phyloP scores from a whole-genome alignment of 768 basidiomycete genomes.

The Phanerodontia chrysosporium region DNA sequence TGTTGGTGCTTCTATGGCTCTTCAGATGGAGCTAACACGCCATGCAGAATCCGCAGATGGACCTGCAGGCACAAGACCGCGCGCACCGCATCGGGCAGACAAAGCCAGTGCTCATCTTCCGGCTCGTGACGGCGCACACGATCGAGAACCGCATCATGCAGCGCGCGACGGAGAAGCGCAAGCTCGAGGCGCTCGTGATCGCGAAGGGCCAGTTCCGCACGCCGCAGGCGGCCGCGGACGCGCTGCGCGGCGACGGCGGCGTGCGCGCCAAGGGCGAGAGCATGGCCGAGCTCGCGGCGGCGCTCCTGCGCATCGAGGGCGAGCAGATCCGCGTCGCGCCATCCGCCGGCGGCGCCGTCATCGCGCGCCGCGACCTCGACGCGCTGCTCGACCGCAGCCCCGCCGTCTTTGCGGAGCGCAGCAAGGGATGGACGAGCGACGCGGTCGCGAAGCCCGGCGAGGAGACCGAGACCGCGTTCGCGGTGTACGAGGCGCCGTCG shows the following conservation, averaged over 20 bases:
- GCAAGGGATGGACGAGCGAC: slow-evolving; percentile 66
- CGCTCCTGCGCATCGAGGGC: slow-evolving; percentile 74
- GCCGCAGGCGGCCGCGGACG: slow-evolving; percentile 50
- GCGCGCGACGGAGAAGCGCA: slow-evolving; percentile 79
- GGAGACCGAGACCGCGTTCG: slow-evolving; percentile 54
- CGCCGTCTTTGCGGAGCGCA: slow-evolving; percentile 66
- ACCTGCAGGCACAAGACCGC: slow-evolving; percentile 91
- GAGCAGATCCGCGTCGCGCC: slow-evolving; percentile 84
- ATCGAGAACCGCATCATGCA: slow-evolving; percentile 92
- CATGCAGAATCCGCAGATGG: slow-evolving; percentile 87
- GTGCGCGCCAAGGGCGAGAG: slow-evolving; percentile 39
- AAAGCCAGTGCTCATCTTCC: slow-evolving; percentile 83
- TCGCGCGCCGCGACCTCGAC: slow-evolving; percentile 80
- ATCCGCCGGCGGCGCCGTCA: slow-evolving; percentile 58
- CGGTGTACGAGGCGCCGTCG: slow-evolving; percentile 69
- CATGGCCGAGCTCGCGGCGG: slow-evolving; percentile 77
- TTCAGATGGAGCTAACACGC: not conserved
- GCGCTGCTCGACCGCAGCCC: slow-evolving; percentile 76
- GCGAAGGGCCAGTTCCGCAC: slow-evolving; percentile 89
- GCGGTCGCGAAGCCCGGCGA: slow-evolving; percentile 17
- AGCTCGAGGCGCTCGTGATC: slow-evolving; percentile 93
- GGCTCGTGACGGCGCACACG: slow-evolving; percentile 82
- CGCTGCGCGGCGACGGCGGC: slow-evolving; percentile 2
- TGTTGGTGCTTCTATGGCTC: slow-evolving; percentile 17
- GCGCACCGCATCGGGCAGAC: slow-evolving; percentile 97